phyloP scores from a whole-genome alignment of 2,329 filamentous ascomycete genomes.

The Rhynchosporium secalis region DNA sequence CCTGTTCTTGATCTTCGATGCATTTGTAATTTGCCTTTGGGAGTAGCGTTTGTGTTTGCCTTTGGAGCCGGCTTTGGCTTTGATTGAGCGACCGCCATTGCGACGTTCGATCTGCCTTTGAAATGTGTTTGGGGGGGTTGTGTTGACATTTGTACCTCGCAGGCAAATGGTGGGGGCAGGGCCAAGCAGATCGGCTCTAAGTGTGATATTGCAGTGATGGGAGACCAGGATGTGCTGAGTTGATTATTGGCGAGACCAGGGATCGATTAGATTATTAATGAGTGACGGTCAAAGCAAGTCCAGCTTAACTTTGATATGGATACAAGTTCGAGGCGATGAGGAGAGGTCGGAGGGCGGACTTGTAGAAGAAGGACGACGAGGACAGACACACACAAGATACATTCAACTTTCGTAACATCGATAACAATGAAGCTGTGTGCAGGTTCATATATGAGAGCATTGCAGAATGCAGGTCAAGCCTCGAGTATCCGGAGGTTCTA shows the following conservation, averaged over 20 bases:
- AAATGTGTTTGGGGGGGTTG: slow-evolving; percentile 59
- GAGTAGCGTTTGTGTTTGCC: slow-evolving; percentile 47
- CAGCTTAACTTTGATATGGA: slow-evolving; percentile 39
- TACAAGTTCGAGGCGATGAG: slow-evolving; percentile 37
- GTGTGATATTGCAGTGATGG: slow-evolving; percentile 31
- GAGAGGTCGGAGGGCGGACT: slow-evolving; percentile 24
- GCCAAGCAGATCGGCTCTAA: slow-evolving; percentile 31
- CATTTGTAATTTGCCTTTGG: slow-evolving; percentile 79
- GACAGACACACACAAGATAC: slow-evolving; percentile 32
- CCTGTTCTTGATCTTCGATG: slow-evolving; percentile 93
- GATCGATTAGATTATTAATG: slow-evolving; percentile 46
- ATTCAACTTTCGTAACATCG: slow-evolving; percentile 33
- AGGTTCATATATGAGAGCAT: slow-evolving; percentile 37
- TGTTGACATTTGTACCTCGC: slow-evolving; percentile 58
- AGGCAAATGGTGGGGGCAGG: slow-evolving; percentile 36
- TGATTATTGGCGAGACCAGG: slow-evolving; percentile 40
- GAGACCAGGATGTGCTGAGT: slow-evolving; percentile 34
- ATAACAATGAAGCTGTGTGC: slow-evolving; percentile 29
- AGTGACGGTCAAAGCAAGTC: slow-evolving; percentile 42
- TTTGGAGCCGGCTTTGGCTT: slow-evolving; percentile 61
- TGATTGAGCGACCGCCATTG: slow-evolving; percentile 61
- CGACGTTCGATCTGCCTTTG: slow-evolving; percentile 41
- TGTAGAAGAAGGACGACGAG: slow-evolving; percentile 26
- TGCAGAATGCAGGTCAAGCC: slow-evolving; percentile 28
- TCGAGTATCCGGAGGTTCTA: slow-evolving; percentile 46